phyloP scores from a whole-genome alignment of 495 filamentous ascomycete species.

The Penicillium cataractarum region DNA sequence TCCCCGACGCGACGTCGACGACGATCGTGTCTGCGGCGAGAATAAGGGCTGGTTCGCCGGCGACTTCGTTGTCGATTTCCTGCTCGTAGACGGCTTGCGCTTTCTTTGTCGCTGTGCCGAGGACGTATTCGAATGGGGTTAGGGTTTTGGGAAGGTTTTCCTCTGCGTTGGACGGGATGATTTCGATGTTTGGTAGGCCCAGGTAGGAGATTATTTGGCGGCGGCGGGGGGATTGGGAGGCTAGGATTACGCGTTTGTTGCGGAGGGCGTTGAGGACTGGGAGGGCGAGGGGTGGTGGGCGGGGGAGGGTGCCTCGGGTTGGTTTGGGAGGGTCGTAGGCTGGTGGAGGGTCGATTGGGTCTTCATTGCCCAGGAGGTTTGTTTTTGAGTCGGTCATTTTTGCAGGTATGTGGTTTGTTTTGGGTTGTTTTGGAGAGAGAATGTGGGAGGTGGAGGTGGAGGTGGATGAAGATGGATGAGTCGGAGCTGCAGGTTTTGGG shows the following conservation, averaged over 20 bases:
- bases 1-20: conserved; percentile 61
- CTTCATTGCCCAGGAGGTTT: conserved; percentile 32
- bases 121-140: conserved; percentile 85
- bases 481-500: neutral
- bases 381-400: conserved; percentile 42
- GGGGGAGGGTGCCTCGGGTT: conserved; percentile 40
- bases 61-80: conserved; percentile 59
- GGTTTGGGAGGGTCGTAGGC: conserved; percentile 37
- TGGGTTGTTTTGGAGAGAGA: conserved; percentile 10
- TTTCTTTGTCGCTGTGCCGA: conserved; percentile 83
- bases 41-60: conserved; percentile 79
- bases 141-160: conserved; percentile 85
- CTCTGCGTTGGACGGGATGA: conserved; percentile 76
- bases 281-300: conserved; percentile 70
- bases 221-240: conserved; percentile 83
- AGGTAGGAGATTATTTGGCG: conserved; percentile 75
- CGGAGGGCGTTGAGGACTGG: conserved; percentile 74
- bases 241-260: conserved; percentile 78
- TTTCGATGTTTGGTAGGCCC: conserved; percentile 76
- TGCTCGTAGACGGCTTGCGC: conserved; percentile 74
- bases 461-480: neutral
- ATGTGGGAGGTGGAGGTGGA: neutral
- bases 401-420: conserved; percentile 7
- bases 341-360: conserved; percentile 36
- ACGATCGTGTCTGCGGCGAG: conserved; percentile 93